Base-by-base conservation (phyloP, 2,329 filamentous ascomycete genomes). In the Fusarium sp. region DNA sequence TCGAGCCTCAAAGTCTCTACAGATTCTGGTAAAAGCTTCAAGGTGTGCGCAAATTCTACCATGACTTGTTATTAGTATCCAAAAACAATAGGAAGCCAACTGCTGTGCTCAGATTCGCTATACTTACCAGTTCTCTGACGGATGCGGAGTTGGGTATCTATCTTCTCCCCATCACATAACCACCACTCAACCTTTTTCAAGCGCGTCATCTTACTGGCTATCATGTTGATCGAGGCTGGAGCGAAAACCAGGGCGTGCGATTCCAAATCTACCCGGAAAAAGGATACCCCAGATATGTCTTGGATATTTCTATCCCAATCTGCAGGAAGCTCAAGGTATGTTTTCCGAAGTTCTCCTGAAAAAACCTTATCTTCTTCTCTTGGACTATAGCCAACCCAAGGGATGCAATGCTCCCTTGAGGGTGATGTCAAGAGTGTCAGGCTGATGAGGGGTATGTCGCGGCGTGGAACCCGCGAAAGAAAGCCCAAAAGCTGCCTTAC, bases 81-180 rank as follows among this genome's bases (percentile, higher is more conserved):
- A 27, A 7, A 58, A 58, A 15, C 35, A 6, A 30, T 9, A 33
- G 6, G 4, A 40, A 17, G 15, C 20, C 10, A 30, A n/a, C 10
- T 11, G 35, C 1, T 40, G 6, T 1, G 4, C 6, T 20, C 20
- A 40, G 27, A 27, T 40, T 9, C 5, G 10, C 10, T 27, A 14
- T 17, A 65, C 69, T 59, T 45, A 67, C 69, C 52, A 2, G 57
- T 67, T 67, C 67, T 70, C 43, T 71, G 67, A 12, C 37, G 59
- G 10, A 54, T 43, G 1, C 64, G 30, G 12, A 47, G n/a, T 3
- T 38, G 17, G 0, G 14, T 20, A 17, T 70, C 11, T 7, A 58
- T 14, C 6, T 56, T 60, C 25, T 71, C 67, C 15, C 32, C 62
- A n/a, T 71, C 67, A 4, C n/a, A 54, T 10, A 71, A 45, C 25